phyloP scores from a whole-genome alignment of 495 filamentous ascomycete genomes.

The Amorphotheca resinae region DNA sequence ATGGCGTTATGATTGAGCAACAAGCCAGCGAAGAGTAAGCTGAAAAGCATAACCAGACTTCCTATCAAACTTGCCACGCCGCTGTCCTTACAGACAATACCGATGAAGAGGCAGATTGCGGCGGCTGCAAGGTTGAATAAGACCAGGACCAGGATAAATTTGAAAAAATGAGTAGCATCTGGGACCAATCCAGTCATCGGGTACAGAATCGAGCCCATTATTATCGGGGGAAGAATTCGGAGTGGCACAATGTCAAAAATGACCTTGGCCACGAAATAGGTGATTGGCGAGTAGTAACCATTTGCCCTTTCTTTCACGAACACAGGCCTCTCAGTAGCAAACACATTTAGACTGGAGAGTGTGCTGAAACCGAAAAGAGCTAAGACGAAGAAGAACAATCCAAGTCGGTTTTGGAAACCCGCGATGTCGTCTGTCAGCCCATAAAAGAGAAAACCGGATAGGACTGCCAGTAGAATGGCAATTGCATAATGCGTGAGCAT shows the following conservation, averaged over 20 bases:
- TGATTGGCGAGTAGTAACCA: constrained; percentile 91
- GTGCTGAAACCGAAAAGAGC: constrained; percentile 96
- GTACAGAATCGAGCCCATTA: constrained; percentile 95
- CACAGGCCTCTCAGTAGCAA: constrained; percentile 79
- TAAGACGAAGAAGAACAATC: constrained; percentile 94
- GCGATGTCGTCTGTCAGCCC: constrained; percentile 90
- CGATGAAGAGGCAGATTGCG: constrained; percentile 89
- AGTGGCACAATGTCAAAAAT: constrained; percentile 92
- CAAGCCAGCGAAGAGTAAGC: constrained; percentile 83
- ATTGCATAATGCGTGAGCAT: constrained; percentile 99
- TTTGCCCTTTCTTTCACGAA: constrained; percentile 94
- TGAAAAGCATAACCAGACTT: constrained; percentile 95
- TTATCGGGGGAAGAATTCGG: constrained; percentile 84
- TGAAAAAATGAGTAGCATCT: constrained; percentile 71
- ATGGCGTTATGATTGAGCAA: constrained; percentile 92
- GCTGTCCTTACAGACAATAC: constrained; percentile 81
- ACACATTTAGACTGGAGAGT: constrained; percentile 83
- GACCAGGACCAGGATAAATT: constrained; percentile 82
- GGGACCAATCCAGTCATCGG: constrained; percentile 95
- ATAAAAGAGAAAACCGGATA: constrained; percentile 93
- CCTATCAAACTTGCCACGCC: constrained; percentile 94
- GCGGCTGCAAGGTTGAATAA: constrained; percentile 94
- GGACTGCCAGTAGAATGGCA: constrained; percentile 83
- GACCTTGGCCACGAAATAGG: constrained; percentile 93
- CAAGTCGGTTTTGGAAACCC: constrained; percentile 97